Percentiles rank a stretch among this genome's conserved stretches.
Evolutionary conservation across 2,329 filamentous ascomycete species (phyloP).

Genomic region (Hypoxylon sp.): DNA sequence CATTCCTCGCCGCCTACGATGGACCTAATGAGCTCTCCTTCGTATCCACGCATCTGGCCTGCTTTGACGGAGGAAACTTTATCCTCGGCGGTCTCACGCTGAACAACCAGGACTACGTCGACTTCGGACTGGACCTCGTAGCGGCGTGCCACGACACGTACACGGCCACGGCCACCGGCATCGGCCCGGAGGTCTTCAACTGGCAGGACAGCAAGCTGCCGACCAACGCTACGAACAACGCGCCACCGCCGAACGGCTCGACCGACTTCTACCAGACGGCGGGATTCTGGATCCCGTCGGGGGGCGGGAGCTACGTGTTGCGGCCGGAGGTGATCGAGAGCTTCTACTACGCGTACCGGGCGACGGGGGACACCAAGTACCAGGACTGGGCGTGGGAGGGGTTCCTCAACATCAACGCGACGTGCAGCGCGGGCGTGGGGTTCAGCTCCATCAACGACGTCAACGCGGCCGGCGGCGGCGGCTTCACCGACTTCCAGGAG

Average conservation of each 20-base stretch:
- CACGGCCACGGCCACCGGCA: constrained; percentile 69
- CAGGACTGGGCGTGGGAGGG: constrained; percentile 86
- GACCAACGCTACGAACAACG: constrained; percentile 51
- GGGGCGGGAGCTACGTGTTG: constrained; percentile 66
- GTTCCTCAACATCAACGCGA: constrained; percentile 72
- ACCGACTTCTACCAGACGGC: constrained; percentile 67
- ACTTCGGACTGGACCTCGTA: constrained; percentile 77
- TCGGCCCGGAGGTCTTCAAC: constrained; percentile 77
- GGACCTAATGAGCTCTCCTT: constrained; percentile 50
- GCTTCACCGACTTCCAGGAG: constrained; percentile 75
- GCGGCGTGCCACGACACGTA: constrained; percentile 80
- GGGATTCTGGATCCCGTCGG: constrained; percentile 74
- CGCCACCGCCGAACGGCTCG: constrained; percentile 53
- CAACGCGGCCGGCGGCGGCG: constrained; percentile 67
- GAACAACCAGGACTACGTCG: constrained; percentile 68
- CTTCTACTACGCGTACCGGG: constrained; percentile 86
- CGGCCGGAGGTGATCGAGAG: constrained; percentile 85
- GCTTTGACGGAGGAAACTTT: constrained; percentile 86
- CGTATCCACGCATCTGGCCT: constrained; percentile 68
- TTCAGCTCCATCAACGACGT: constrained; percentile 74
- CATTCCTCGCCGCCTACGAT: constrained; percentile 70
- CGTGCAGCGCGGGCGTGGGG: constrained; percentile 69
- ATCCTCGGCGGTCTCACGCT: constrained; percentile 81
- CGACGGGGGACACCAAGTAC: constrained; percentile 77
- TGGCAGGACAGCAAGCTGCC: constrained; percentile 61